These are phyloP conservation scores for Cylindrotheca fusiformis DNA, from an alignment of 108 stramenopile species.

Conservation along the genomic window DNA sequence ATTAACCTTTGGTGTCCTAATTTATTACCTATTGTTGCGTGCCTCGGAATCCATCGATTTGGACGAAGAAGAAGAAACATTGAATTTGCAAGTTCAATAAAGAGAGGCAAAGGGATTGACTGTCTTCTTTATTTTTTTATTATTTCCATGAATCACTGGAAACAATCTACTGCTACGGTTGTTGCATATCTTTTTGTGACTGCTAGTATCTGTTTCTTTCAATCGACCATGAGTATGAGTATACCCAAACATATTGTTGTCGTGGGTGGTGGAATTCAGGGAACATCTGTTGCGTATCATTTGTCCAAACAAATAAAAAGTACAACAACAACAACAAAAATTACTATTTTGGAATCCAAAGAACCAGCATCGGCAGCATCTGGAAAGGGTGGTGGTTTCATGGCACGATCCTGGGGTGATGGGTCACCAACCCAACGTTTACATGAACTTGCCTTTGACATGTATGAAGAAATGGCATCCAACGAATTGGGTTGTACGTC, in stretches of 20 bases:
- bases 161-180: too few relatives aligned
- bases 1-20: too few relatives aligned
- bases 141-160: too few relatives aligned
- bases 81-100: too few relatives aligned
- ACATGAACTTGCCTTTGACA: conserved; percentile 69
- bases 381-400: conserved; percentile 92
- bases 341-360: conserved; percentile 75
- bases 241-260: conserved; percentile 67
- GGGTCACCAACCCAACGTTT: conserved; percentile 37
- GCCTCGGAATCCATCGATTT: too few relatives aligned
- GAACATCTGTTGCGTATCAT: conserved; percentile 79
- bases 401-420: conserved; percentile 71
- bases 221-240: too few relatives aligned
- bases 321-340: conserved; percentile 6
- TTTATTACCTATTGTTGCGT: too few relatives aligned
- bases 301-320: conserved; percentile 26
- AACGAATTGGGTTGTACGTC: conserved; percentile 47
- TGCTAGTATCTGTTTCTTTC: too few relatives aligned
- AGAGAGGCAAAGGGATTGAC: too few relatives aligned
- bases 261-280: conserved; percentile 89
- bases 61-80: too few relatives aligned
- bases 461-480: conserved; percentile 58
- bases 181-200: too few relatives aligned
- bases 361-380: conserved; percentile 76
- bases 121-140: too few relatives aligned